Evolutionary conservation across 345 rosid species (phyloP), one percentile per base, ranked within the genome.

Genomic region (Hirschfeldia incana): DNA sequence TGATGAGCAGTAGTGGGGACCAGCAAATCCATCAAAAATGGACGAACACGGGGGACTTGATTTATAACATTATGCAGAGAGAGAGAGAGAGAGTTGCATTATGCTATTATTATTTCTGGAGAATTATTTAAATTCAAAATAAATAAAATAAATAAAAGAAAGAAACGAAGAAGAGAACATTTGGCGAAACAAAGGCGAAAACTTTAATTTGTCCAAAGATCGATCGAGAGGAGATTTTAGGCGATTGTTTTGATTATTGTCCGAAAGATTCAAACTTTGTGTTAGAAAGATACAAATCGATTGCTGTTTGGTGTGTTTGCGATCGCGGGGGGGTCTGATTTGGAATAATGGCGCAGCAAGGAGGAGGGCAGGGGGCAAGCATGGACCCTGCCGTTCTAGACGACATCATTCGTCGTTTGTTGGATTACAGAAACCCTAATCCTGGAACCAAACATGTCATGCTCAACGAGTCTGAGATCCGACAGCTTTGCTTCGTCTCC

Each of bases 391-490:
- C 80, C 49, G 85, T 79, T 69, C 79, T 93, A 68, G 98, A 93
- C 36, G 89, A 89, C 29, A 89, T 93, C 72, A 93, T 91, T 42
- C 69, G 79, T 4, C 91, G 92, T 73, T 72, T 93, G 64, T 77
- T 89, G 86, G 90, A 89, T 67, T 86, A 82, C 80, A 86, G 85
- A 79, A 86, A 85, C 80, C 84, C 86, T 4, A 90, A 86, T 84
- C 75, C 88, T 11, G 91, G 83, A 28, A 80, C 83, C 0, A 91
- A 90, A 76, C 98, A 91, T 80, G 94, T 85, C 30, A 93, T 88
- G 89, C 90, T 93, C 8, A 85, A 75, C 64, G 98, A 93, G 84
- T 74, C 75, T 73, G 98, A 93, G 97, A 93, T 93, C 92, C 91
- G 93, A 8, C 93, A 86, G 77, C 93, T 93, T 13, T 89, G 97